phyloP scores from a whole-genome alignment of 139 green algal species.

The Picochlorum sp. region DNA sequence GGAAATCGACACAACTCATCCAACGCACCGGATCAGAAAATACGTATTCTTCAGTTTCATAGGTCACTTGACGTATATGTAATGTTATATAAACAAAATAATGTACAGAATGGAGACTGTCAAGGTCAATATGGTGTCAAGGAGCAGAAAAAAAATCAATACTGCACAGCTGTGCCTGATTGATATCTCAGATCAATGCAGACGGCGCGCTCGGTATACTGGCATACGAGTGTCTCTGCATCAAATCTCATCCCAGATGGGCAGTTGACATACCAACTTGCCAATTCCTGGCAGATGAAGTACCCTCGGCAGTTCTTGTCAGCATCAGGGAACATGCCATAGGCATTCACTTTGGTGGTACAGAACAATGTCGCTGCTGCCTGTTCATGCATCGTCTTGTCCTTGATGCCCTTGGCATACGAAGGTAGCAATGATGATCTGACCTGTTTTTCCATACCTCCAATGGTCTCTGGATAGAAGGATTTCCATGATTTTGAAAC shows the following conservation, averaged over 20 bases:
- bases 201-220: neutral
- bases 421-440: no score
- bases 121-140: no score
- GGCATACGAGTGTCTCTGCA: neutral
- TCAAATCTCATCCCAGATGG: neutral
- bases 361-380: neutral
- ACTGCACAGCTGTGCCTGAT: no score
- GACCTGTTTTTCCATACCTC: no score
- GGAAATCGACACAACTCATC: neutral
- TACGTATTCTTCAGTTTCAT: conserved; percentile 19
- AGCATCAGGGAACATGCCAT: neutral
- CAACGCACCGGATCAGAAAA: conserved; percentile 38
- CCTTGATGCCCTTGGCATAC: no score
- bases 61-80: neutral
- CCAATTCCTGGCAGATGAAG: neutral
- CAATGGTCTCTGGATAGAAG: no score
- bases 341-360: neutral
- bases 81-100: no score
- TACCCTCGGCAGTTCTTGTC: neutral
- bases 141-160: no score
- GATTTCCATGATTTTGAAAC: no score
- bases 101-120: no score
- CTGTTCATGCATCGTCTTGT: no score
- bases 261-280: neutral
- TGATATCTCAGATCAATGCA: no score